Base-by-base conservation (phyloP, 441 rosid genomes). In the Gossypium lobatum region DNA sequence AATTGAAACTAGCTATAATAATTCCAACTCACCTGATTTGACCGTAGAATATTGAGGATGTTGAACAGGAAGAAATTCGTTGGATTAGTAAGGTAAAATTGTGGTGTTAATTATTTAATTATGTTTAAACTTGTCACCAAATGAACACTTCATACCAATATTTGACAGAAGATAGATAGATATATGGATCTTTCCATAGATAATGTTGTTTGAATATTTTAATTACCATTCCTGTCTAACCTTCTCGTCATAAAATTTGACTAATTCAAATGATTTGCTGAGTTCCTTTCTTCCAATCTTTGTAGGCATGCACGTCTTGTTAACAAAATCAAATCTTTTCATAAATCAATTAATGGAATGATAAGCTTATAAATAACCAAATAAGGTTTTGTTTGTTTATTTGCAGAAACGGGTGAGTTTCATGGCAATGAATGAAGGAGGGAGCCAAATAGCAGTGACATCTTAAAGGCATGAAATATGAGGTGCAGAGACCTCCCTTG, bases 321-420 rank as follows among this genome's bases (percentile, higher is more conserved):
- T 37, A 37, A 37, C 9, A 37, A 37, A 6, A 37, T 37, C 10
- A 37, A 37, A 37, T 7, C 42, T 7, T 37, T 37, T 37, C 11
- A 8, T 37, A 37, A 8, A 37, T 37, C 45, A 39, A 37, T 37
- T 14, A 60, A 13, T 61, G 11, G 20, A n/a, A 62, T 62, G 10
- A 61, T 8, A 1, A 16, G 9, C 65, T 31, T 31, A 16, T 7
- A 63, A 39, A n/a, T 63, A 63, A 34, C 26, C 50, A 37, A 63
- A 37, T 8, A 39, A 8, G 45, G 13, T 42, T 18, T 11, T 42
- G 10, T 20, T 39, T 16, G 11, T 34, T 62, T 31, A 9, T 39
- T 45, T 14, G 23, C 93, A 95, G 97, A 95, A 79, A 75, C 85
- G 98, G 77, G 99, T 93, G 77, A 95, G 88, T 81, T 91, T 93